These are phyloP conservation scores for Gossypium bickii DNA, from an alignment of 345 rosid species.

Conservation along the genomic window DNA sequence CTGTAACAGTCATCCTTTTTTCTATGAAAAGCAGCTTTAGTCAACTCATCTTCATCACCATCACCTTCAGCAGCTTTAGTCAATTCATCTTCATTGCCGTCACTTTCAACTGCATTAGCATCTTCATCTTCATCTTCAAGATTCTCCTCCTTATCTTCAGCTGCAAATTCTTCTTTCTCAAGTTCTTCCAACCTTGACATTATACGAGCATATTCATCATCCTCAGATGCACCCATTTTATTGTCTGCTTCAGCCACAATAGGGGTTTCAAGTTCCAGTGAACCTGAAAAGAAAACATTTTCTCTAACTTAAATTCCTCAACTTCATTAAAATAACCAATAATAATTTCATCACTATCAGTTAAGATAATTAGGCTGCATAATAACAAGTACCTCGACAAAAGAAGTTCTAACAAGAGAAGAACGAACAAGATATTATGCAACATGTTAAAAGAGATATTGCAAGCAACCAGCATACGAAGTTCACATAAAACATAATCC, in stretches of 20 bases:
- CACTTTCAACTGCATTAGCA: slow-evolving; percentile 7
- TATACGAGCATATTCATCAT: slow-evolving; percentile 65
- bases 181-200: slow-evolving; percentile 86
- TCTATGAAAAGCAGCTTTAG: slow-evolving; percentile 15
- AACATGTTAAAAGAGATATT: neutral
- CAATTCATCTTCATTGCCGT: slow-evolving; percentile 7
- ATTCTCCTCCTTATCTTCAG: slow-evolving; percentile 30
- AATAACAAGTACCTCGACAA: neutral
- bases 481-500: neutral
- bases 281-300: slow-evolving; percentile 20
- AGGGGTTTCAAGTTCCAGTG: slow-evolving; percentile 18
- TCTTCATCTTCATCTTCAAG: slow-evolving; percentile 19
- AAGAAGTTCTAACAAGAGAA: neutral
- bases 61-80: slow-evolving; percentile 11
- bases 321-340: neutral
- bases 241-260: slow-evolving; percentile 27
- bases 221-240: slow-evolving; percentile 35
- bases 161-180: slow-evolving; percentile 78
- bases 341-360: neutral
- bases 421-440: neutral
- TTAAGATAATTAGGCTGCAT: neutral
- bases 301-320: slow-evolving; percentile 6
- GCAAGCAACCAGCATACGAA: neutral
- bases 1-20: slow-evolving; percentile 13
- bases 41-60: slow-evolving; percentile 23